Percentiles rank a stretch among this genome's conserved stretches.
phyloP scores from a whole-genome alignment of 768 basidiomycete genomes.

The Xerocomellus dryophilus region DNA sequence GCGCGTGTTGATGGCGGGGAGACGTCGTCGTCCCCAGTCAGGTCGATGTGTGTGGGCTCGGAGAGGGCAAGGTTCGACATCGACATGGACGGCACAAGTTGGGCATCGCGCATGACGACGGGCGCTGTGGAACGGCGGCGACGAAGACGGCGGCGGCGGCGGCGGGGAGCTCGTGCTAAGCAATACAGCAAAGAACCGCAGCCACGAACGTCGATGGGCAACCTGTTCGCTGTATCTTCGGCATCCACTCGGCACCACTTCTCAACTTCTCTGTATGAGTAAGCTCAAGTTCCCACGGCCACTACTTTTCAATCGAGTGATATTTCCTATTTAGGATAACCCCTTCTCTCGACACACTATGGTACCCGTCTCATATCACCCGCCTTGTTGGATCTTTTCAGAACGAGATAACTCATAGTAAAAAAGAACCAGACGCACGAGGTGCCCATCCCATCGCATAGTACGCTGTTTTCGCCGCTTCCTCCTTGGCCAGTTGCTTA shows the following conservation, averaged over 20 bases:
- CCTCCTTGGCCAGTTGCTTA: constrained; percentile 78
- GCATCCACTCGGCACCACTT: constrained; percentile 23
- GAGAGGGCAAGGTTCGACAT: constrained; percentile 36
- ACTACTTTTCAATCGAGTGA: constrained; percentile 2
- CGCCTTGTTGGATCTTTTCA: constrained; percentile 12
- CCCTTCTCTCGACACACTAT: neutral
- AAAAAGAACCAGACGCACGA: constrained; percentile 28
- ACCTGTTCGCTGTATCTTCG: constrained; percentile 24
- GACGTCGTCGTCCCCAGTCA: constrained; percentile 69
- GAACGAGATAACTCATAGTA: neutral
- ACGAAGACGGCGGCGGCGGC: neutral
- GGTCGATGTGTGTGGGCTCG: constrained; percentile 61
- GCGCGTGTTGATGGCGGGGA: constrained; percentile 26
- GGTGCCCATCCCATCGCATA: constrained; percentile 73
- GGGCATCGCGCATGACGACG: constrained; percentile 28
- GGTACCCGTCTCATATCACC: constrained; percentile 9
- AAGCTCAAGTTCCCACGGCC: constrained; percentile 23
- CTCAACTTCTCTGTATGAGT: constrained; percentile 18
- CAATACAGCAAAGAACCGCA: constrained; percentile 15
- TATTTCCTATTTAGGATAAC: constrained; percentile 21
- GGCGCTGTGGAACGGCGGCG: neutral
- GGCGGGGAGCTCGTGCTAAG: neutral
- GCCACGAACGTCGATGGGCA: constrained; percentile 12
- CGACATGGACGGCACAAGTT: constrained; percentile 32
- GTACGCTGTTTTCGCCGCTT: constrained; percentile 69